Conservation (phyloP, 306 rosid species). For the Benincasa hispida region DNA sequence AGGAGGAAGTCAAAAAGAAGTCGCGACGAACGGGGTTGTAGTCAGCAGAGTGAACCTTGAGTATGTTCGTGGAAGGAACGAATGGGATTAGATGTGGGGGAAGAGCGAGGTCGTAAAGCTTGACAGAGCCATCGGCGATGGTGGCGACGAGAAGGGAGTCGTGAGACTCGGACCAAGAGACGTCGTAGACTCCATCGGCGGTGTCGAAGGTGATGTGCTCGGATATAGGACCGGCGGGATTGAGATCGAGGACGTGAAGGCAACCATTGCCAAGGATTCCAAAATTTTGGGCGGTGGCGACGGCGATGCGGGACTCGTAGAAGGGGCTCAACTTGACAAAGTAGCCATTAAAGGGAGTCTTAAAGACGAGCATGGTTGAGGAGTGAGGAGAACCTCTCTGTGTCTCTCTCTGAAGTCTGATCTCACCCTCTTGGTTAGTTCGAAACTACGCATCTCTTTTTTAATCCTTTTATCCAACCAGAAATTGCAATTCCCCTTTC, state of each 20-base stretch:
- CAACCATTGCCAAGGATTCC: slow-evolving; percentile 98
- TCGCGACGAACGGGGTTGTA: slow-evolving; percentile 94
- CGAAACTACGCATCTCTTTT: too few relatives aligned
- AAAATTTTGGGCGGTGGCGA: slow-evolving; percentile 87
- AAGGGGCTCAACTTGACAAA: slow-evolving; percentile 94
- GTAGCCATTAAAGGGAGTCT: slow-evolving; percentile 90
- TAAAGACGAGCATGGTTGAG: slow-evolving; percentile 63
- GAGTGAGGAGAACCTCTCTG: too few relatives aligned
- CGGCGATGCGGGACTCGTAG: slow-evolving; percentile 85
- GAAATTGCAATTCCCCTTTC: too few relatives aligned
- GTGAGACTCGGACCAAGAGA: slow-evolving; percentile 89
- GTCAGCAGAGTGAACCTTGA: slow-evolving; percentile 70
- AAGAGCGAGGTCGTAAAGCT: slow-evolving; percentile 70
- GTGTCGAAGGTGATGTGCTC: slow-evolving; percentile 68
- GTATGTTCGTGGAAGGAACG: slow-evolving; percentile 89
- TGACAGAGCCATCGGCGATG: slow-evolving; percentile 86
- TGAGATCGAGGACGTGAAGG: slow-evolving; percentile 64
- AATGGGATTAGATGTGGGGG: slow-evolving; percentile 71
- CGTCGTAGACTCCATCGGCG: slow-evolving; percentile 85
- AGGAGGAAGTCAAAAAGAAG: slow-evolving; percentile 75
- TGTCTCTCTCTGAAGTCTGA: too few relatives aligned
- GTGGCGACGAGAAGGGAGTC: slow-evolving; percentile 79
- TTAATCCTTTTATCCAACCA: neutral
- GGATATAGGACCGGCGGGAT: slow-evolving; percentile 26
- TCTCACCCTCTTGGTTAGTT: too few relatives aligned